Base-by-base conservation (phyloP, 768 basidiomycete genomes). In the Myochromella boudieri region DNA sequence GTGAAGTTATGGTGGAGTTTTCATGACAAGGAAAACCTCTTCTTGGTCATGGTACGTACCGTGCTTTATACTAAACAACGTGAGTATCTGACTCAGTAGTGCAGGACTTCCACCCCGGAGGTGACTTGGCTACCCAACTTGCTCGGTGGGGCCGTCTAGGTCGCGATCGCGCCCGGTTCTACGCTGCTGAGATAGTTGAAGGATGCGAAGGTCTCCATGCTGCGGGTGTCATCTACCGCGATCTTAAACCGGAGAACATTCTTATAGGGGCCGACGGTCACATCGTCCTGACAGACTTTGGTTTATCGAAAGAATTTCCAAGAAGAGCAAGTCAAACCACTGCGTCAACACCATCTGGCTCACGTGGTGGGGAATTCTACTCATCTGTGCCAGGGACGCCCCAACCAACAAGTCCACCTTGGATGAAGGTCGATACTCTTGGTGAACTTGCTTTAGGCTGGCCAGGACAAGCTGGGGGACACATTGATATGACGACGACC, bases 1-100 rank as follows among this genome's bases (percentile, higher is more conserved):
- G 92, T 97, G 51, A 91, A 87, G 65, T 80, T 99, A 14, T 91
- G 92, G 83, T 95, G 91, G 87, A 89, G 89, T 67, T 99, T 98
- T 72, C 95, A 97, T 67, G 95, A 98, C 69, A 89, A 90, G 69
- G 93, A 97, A 65, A 95, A 97, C 62, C 69, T 98, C 52, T 98
- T 95, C 70, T 80, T 99, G 60, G 92, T 97, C 34, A 95, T 99
- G 88, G 89, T 87, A 51, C 57, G 69, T 72, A 55, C 51, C 53
- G 20, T 57, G 43, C 51, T 48, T 17, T 42, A 34, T 39, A 28
- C n/a, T 47, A 45, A 52, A 27, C 59, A 55, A 47, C 48, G 4
- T 57, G 45, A 12, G 49, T 24, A 37, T 27, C 22, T 52, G 42
- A 62, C 28, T 36, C 39, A 42, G 18, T 34, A 46, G 29, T 27